phyloP scores from a whole-genome alignment of 2,329 filamentous ascomycete genomes.

The Fusarium keratoplasticum region DNA sequence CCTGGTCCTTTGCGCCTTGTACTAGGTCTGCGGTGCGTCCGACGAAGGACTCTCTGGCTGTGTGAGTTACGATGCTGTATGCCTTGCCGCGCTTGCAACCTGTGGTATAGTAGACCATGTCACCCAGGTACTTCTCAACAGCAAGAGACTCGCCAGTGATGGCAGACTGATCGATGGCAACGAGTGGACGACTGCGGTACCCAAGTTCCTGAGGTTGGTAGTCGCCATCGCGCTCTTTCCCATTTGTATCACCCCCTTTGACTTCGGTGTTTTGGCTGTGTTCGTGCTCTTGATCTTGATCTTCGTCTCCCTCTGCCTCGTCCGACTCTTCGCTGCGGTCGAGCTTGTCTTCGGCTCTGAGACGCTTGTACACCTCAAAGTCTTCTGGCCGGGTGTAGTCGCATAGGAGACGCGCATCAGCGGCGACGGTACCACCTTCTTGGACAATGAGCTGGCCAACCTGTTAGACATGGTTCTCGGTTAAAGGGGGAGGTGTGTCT shows the following conservation, averaged over 20 bases:
- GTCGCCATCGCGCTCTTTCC: not conserved
- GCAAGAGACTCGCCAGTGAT: slow-evolving; percentile 29
- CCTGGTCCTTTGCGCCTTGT: slow-evolving; percentile 30
- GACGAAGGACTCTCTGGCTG: slow-evolving; percentile 24
- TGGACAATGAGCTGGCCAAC: slow-evolving; percentile 8
- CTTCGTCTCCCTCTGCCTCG: slow-evolving; percentile 15
- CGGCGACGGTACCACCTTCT: slow-evolving; percentile 29
- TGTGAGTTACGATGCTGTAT: slow-evolving; percentile 13
- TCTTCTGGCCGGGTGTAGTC: slow-evolving; percentile 27
- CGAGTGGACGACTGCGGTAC: slow-evolving; percentile 20
- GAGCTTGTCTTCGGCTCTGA: slow-evolving; percentile 26
- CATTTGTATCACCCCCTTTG: not conserved
- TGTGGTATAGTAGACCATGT: slow-evolving; percentile 31
- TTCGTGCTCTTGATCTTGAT: not conserved
- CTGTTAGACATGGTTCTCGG: fast-evolving
- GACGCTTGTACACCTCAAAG: slow-evolving; percentile 29
- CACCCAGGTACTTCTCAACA: slow-evolving; percentile 24
- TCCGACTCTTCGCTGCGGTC: slow-evolving; percentile 29
- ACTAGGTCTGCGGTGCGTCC: slow-evolving; percentile 29
- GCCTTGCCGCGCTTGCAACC: slow-evolving; percentile 29
- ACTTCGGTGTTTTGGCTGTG: not conserved
- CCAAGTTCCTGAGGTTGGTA: slow-evolving; percentile 3
- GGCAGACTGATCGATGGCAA: slow-evolving; percentile 27
- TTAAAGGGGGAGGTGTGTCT: not conserved
- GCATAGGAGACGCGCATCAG: slow-evolving; percentile 25